Conservation (phyloP, 805 yeast genomes). For the Candida mattraensis region DNA sequence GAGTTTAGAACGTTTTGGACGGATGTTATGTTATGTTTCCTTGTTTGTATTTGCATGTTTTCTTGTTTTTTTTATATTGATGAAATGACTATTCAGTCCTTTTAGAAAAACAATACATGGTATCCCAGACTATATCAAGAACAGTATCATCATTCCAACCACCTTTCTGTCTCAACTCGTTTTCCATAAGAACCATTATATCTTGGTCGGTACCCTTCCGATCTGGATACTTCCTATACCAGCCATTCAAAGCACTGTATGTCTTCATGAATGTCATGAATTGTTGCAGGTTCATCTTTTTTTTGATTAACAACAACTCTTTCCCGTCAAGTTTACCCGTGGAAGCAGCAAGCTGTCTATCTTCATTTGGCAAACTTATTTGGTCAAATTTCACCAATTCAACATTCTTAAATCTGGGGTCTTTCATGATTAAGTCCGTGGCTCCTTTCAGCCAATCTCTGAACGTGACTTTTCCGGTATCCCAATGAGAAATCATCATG, state of each 20-base stretch:
- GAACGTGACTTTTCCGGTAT: conserved; percentile 45
- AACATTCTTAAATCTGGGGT: conserved; percentile 33
- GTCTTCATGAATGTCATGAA: conserved; percentile 26
- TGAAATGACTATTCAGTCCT: conserved; percentile 12
- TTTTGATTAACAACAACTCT: conserved; percentile 22
- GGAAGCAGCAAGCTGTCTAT: neutral
- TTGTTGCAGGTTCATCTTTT: conserved; percentile 16
- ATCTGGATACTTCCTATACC: conserved; percentile 22
- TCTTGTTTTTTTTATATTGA: no score
- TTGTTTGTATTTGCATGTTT: neutral
- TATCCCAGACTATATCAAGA: conserved; percentile 52
- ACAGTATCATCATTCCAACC: conserved; percentile 43
- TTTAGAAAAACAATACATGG: conserved; percentile 52
- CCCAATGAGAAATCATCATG: conserved; percentile 50
- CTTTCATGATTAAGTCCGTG: conserved; percentile 7
- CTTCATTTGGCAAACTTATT: conserved; percentile 1
- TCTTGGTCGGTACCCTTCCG: conserved; percentile 21
- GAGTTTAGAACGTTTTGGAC: conserved; percentile 8
- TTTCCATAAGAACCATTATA: conserved; percentile 18
- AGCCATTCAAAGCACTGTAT: conserved; percentile 27
- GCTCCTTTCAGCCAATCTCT: conserved; percentile 32
- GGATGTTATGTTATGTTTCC: no score
- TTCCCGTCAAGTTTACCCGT: conserved; percentile 4
- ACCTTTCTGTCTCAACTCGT: conserved; percentile 29
- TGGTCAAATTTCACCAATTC: conserved; percentile 20